phyloP scores from a whole-genome alignment of 352 stramenopile species.

The Phytophthora brassicae region DNA sequence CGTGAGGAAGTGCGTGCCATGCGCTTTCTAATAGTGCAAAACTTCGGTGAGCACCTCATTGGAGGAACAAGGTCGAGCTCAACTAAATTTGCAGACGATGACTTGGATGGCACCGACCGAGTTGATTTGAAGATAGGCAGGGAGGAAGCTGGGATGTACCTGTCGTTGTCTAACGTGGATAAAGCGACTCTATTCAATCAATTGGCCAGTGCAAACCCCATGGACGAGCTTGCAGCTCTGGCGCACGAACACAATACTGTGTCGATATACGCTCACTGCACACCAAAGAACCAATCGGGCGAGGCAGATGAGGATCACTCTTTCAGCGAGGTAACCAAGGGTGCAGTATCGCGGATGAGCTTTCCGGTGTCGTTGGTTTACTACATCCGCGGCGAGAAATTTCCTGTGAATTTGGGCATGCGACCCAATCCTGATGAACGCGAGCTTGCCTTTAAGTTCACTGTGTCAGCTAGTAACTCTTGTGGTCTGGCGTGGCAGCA shows the following conservation, averaged over 20 bases:
- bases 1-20: slow-evolving; percentile 46
- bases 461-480: slow-evolving; percentile 47
- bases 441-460: slow-evolving; percentile 51
- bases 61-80: slow-evolving; percentile 33
- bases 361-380: slow-evolving; percentile 75
- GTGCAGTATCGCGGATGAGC: slow-evolving; percentile 48
- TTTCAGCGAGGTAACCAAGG: slow-evolving; percentile 26
- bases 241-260: slow-evolving; percentile 53
- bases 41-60: slow-evolving; percentile 76
- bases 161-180: slow-evolving; percentile 43
- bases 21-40: slow-evolving; percentile 76
- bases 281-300: slow-evolving; percentile 14
- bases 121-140: slow-evolving; percentile 59
- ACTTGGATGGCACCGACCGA: slow-evolving; percentile 48
- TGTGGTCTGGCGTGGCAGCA: slow-evolving; percentile 56
- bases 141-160: slow-evolving; percentile 41
- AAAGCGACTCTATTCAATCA: slow-evolving; percentile 62
- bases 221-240: slow-evolving; percentile 62
- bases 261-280: slow-evolving; percentile 58
- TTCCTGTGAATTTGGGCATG: slow-evolving; percentile 70
- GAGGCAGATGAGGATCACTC: slow-evolving; percentile 9
- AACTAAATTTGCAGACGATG: slow-evolving; percentile 45
- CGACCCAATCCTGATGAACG: slow-evolving; percentile 24
- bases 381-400: slow-evolving; percentile 74
- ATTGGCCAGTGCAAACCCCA: slow-evolving; percentile 29